Evolutionary conservation across 1,284 basidiomycete genomes (phyloP).

Genomic region (Rhodotorula sp.): DNA sequence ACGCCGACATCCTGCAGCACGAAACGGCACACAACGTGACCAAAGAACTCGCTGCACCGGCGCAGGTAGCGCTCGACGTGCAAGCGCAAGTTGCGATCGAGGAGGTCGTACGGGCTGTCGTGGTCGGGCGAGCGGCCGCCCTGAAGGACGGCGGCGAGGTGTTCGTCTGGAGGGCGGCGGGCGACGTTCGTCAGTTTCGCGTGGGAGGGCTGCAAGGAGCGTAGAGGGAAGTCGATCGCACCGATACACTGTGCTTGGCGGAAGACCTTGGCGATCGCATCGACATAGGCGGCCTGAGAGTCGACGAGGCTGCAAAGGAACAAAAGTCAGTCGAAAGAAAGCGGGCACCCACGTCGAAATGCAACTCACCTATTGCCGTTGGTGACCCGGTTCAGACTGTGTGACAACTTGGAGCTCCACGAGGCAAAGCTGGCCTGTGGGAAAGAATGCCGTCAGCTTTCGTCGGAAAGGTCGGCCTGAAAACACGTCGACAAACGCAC

Average conservation of each 20-base stretch:
- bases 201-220: neutral
- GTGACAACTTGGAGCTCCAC: constrained; percentile 78
- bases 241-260: constrained; percentile 68
- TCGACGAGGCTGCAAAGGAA: constrained; percentile 65
- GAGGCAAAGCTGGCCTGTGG: constrained; percentile 48
- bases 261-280: constrained; percentile 74
- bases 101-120: constrained; percentile 48
- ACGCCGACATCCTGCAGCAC: constrained; percentile 67
- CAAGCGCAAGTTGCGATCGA: constrained; percentile 63
- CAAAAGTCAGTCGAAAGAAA: constrained; percentile 26
- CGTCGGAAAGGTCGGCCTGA: no score
- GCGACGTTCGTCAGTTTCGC: neutral
- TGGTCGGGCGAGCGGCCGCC: constrained; percentile 60
- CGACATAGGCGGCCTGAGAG: constrained; percentile 80
- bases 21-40: constrained; percentile 83
- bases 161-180: constrained; percentile 60
- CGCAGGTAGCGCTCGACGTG: constrained; percentile 73
- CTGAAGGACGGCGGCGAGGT: constrained; percentile 67
- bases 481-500: constrained; percentile 52
- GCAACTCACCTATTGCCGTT: constrained; percentile 79
- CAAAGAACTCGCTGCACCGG: constrained; percentile 84
- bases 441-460: neutral
- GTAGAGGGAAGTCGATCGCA: constrained; percentile 41
- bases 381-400: constrained; percentile 85
- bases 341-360: neutral